Evolutionary conservation across 495 filamentous ascomycete genomes (phyloP).

Genomic region (Parathielavia hyrcaniae): DNA sequence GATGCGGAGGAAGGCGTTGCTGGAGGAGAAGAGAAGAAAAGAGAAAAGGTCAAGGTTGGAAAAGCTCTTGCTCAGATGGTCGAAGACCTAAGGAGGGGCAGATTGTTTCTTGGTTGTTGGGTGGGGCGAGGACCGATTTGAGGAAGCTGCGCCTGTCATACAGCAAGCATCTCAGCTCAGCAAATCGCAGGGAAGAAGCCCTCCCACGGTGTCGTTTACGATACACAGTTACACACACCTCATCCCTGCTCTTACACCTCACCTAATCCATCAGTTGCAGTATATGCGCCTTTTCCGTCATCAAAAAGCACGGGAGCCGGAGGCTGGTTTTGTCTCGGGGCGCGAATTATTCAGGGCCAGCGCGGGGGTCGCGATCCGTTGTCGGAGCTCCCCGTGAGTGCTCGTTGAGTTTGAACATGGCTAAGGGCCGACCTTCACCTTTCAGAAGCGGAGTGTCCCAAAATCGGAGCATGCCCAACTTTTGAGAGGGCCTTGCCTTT

Average conservation of each 20-base stretch:
- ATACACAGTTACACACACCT: too few relatives aligned
- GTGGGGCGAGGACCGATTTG: conserved; percentile 18
- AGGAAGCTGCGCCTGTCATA: conserved; percentile 10
- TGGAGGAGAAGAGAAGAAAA: conserved; percentile 7
- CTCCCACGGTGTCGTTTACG: not conserved
- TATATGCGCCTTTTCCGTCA: not conserved
- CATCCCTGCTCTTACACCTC: conserved; percentile 14
- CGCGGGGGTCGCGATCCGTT: conserved; percentile 20
- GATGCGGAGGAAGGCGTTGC: conserved; percentile 6
- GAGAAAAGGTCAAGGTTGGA: conserved; percentile 11
- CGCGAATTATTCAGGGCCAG: not conserved
- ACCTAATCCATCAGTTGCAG: conserved; percentile 1
- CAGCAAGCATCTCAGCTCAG: not conserved
- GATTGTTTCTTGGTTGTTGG: conserved; percentile 29
- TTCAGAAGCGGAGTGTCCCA: too few relatives aligned
- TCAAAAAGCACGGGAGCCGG: not conserved
- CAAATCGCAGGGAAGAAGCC: conserved; percentile 8
- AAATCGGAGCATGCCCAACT: too few relatives aligned
- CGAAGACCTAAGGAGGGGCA: conserved; percentile 30
- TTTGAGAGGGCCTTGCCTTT: too few relatives aligned
- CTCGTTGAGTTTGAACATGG: not conserved
- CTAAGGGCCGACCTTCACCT: too few relatives aligned
- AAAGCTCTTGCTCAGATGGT: conserved; percentile 20
- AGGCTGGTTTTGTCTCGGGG: not conserved
- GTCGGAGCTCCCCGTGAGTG: conserved; percentile 19